Evolutionary conservation across 1,284 basidiomycete genomes (phyloP), one percentile per base, ranked within the genome.

Genomic region (Anthracocystis walkeri): DNA sequence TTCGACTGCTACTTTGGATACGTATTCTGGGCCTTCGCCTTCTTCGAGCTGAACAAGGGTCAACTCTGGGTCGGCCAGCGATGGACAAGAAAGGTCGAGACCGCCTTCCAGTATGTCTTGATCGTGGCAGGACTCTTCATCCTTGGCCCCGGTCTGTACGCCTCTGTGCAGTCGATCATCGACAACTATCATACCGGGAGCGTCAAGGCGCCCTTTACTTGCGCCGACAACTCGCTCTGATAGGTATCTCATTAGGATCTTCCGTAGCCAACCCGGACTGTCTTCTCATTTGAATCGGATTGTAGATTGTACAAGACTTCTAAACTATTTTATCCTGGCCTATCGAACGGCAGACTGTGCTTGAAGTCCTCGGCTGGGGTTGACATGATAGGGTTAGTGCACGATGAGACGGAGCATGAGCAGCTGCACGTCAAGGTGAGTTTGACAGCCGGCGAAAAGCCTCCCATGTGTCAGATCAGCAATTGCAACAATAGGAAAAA

Each of bases 1-100:
- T 86, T 86, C 65, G 83, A 85, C 54, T 82, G 79, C 45, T 83
- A 70, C 62, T 83, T 85, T 52, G 85, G 85, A 4, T 86, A 82
- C 83, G 87, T 88, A 79, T 87, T 87, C 76, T 88, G 87, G 87
- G 83, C 86, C 0, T 78, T 85, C 7, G 87, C 87, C 25, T 88
- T 86, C 72, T 87, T 82, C 76, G 83, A 86, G 67, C 65, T 88
- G 56, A 82, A 87, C 84, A 65, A 75, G 8, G 84, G 84, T 1
- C 77, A 78, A 33, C 65, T 86, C 1, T 87, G 82, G 65, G 57
- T 64, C 2, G 65, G 76, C 6, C 74, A 71, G 33, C 29, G 42
- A 5, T 58, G 78, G 42, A 35, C 68, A 14, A 66, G 81, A 35
- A 83, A 78, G 33, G 12, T 44, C 27, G 81, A 83, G 65, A 77